These are phyloP conservation scores for Eutypella sp. DNA, from an alignment of 2,329 filamentous ascomycete genomes.

Conservation along the genomic window DNA sequence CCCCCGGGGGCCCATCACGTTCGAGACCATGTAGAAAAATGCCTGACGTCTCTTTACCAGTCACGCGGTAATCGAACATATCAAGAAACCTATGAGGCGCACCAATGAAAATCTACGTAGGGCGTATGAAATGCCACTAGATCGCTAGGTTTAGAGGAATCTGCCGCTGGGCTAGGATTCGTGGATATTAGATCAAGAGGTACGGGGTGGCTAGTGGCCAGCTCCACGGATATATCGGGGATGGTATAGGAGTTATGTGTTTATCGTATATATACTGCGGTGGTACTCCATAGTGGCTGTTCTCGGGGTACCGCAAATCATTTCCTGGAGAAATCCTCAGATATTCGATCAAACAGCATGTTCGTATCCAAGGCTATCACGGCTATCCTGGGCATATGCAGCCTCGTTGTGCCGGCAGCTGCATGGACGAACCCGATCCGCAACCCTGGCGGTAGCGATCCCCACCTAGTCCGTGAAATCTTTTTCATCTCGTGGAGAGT, in stretches of 20 bases:
- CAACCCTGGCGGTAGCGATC: slow-evolving; percentile 44
- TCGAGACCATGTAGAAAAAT: neutral
- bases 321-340: neutral
- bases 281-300: no score
- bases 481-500: neutral
- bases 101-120: neutral
- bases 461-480: slow-evolving; percentile 39
- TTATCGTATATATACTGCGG: neutral
- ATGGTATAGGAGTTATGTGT: no score
- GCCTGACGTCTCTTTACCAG: no score
- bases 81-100: no score
- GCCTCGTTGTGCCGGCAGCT: slow-evolving; percentile 12
- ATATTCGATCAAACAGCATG: neutral
- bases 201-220: no score
- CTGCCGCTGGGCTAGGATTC: no score
- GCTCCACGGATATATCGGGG: no score
- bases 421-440: slow-evolving; percentile 50
- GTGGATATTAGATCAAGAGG: no score
- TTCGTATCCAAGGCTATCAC: neutral
- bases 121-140: no score
- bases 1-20: neutral
- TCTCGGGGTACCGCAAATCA: no score
- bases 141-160: no score
- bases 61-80: no score
- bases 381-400: neutral